Base-by-base conservation (phyloP, 768 basidiomycete species). In the Jaapia argillacea region DNA sequence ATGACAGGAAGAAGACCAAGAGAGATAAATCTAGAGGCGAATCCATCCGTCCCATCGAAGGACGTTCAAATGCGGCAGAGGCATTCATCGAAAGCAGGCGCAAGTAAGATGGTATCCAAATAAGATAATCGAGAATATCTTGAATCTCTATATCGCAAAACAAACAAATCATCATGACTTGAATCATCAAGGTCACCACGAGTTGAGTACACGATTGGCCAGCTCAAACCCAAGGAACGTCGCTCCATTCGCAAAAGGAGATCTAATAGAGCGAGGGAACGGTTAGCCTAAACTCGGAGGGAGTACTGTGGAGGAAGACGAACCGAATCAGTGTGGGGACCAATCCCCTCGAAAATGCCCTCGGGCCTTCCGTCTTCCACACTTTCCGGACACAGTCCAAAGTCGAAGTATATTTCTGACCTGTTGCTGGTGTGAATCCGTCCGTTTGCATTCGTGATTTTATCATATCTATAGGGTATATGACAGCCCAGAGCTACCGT, bases 391-490 rank as follows among this genome's bases (percentile, higher is more conserved):
- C 79, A 50, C 89, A 93, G 55, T 96, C 82, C 25, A 89, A 54
- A 12, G 87, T 79, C 13, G 85, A 85, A 24, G 69, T 71, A 62
- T 96, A 97, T 56, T 87, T 88, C 52, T 82, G 82, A 23, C 84
- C 82, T 35, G 79, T 81, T 13, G 79, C 67, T 3, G 78, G 63
- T 7, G 77, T 70, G 60, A 92, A 91, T 0, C 82, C 86, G 56
- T 97, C 94, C 0, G 93, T 96, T 64, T 98, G 94, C 72, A 97
- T 85, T 42, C 91, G 79, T 22, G 89, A 90, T 58, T 98, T 98
- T 56, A 97, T 79, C 75, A 96, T 88, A 62, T 96, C 92, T 61
- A 93, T 84, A 13, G 91, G 92, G 68, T 94, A 94, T 67, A 91
- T 92, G 6, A 89, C 68, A n/a, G 77, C 81, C 88, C 88, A 91